Base-by-base conservation (phyloP, 306 rosid species). In the Glycine soja region DNA sequence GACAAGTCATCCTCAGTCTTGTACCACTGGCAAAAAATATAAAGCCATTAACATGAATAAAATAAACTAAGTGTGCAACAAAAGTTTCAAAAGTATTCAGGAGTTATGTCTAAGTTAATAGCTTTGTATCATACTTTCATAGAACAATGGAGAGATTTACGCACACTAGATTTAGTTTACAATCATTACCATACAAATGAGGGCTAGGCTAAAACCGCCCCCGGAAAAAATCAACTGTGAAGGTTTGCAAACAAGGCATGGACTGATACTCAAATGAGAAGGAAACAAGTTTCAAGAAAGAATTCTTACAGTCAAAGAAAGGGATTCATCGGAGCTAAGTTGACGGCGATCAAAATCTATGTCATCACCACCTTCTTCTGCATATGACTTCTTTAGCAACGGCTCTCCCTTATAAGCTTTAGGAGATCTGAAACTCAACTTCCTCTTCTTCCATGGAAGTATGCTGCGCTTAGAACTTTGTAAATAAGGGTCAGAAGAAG, bases 361-460 rank as follows among this genome's bases (percentile, higher is more conserved):
- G 85, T 96, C 99, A 50, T 96, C 99, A 13, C 99, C 99, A 16
- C 99, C 99, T 85, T 93, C 99, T 85, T 96, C 99, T 15, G 93
- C 98, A 56, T 93, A 88, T 42, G 88, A 97, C 85, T 91, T 93
- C 88, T 96, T 93, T 54, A 96, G 73, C 86, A 96, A 83, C 3
- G 99, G 99, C 67, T 92, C 99, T 81, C 93, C 99, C 83, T 86
- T 93, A 57, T 81, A 85, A 59, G 88, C 81, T 82, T 93, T 93
- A 45, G 98, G 94, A 85, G 99, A 93, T 81, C 97, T 90, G 82
- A 95, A 95, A 86, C 94, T 92, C 81, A 90, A 80, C 87, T 96
- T 93, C 87, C 99, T 93, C 91, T 93, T 96, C 91, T 91, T 93
- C 99, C 99, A 96, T 15, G 98, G 83, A 3, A 96, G 82, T 69